Conservation (phyloP, 129 eudicot species). For the Lactuca sativa region DNA sequence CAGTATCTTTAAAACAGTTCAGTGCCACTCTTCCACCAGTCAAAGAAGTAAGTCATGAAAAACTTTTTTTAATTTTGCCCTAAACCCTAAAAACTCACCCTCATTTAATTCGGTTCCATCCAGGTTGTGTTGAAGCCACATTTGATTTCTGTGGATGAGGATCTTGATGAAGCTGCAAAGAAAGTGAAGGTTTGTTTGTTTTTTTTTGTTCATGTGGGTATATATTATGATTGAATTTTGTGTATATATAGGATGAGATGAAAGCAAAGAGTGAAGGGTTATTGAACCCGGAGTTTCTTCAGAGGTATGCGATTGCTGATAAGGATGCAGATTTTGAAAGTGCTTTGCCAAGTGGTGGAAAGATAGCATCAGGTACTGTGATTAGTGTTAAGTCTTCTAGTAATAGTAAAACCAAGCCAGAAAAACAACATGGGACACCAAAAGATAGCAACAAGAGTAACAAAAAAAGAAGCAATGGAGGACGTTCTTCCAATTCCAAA, state of each 20-base stretch:
- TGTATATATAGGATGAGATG: conserved; percentile 45
- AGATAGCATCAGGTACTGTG: conserved; percentile 55
- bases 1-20: conserved; percentile 52
- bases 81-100: background rate
- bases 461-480: conserved; percentile 28
- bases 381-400: conserved; percentile 66
- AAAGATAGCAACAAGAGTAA: conserved; percentile 27
- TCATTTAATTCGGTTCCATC: conserved; percentile 15
- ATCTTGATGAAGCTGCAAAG: conserved; percentile 78
- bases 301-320: conserved; percentile 70
- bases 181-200: conserved; percentile 67
- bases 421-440: conserved; percentile 35
- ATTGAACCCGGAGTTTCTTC: conserved; percentile 66
- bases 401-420: conserved; percentile 32
- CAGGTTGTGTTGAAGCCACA: conserved; percentile 76
- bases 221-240: background rate
- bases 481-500: no score
- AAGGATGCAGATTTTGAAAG: conserved; percentile 74
- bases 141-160: conserved; percentile 68
- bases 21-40: conserved; percentile 54
- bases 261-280: conserved; percentile 56
- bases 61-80: background rate
- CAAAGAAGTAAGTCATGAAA: conserved; percentile 54
- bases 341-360: conserved; percentile 67
- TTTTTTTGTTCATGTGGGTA: background rate